Base-by-base conservation (phyloP, 2,329 filamentous ascomycete species). In the Aspergillus luchuensis region DNA sequence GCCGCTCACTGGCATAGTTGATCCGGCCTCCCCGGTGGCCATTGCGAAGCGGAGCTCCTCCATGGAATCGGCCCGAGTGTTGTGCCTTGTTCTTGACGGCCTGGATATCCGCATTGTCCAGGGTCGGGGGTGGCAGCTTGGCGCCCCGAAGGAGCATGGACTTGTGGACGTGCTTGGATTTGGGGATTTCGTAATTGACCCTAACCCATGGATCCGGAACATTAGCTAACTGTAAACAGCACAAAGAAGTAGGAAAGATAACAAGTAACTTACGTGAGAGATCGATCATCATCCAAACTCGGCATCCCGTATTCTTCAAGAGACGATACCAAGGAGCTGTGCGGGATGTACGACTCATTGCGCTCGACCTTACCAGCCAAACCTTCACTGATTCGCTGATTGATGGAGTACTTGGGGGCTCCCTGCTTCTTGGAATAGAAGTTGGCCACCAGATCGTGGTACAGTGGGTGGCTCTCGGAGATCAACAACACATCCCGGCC, bases 361-460 rank as follows among this genome's bases (percentile, higher is more conserved):
- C 95, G 96, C 72, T 89, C 88, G 23, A 97, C 86, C 55, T 85
- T 87, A 36, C 95, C 95, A 3, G 90, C 86, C 2, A 99, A 79
- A 2, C 92, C 92, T 63, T 89, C 88, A 63, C 89, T 96, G 21
- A 87, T 81, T 56, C 85, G 84, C 38, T 91, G 87, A 67, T 96
- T 89, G 50, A 99, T 82, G 67, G 87, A 88, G 72, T 91, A 86
- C 64, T 87, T 86, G 0, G 85, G 78, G 2, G 81, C 78, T 2
- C 85, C 88, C 66, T 92, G 87, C 68, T 92, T 92, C 79, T 97
- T 98, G 19, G 92, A 94, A 76, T 97, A 99, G 74, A 99, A 96
- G 58, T 90, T 90, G 36, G 84, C 84, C 21, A 89, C 89, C 55
- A 98, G 85, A 53, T 96, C 90, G 63, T 96, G 87, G 72, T 98